Evolutionary conservation across 352 stramenopile genomes (phyloP), one percentile per base, ranked within the genome.

Genomic region (Phytophthora pluvialis): DNA sequence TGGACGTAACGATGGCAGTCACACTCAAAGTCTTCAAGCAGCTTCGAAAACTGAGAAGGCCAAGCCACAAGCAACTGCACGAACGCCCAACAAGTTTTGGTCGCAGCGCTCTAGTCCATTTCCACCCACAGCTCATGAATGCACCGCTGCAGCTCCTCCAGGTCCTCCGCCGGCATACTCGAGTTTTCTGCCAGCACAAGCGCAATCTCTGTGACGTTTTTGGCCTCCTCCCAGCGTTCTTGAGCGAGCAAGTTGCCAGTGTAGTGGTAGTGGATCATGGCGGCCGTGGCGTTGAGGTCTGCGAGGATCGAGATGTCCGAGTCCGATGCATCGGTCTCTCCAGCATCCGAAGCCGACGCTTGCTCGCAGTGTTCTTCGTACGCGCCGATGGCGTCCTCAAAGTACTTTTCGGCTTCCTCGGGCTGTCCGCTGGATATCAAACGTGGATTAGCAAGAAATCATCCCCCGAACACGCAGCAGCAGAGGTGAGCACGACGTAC

Each of bases 231-330:
- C 48, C 60, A 74, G 36, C 45, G 39, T 11, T 60, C 49, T 48
- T 67, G 67, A 26, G 61, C 49, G 6, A 71, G 54, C 25, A 74
- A 46, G 32, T 67, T 74, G 12, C 54, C 61, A 16, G 60, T 55
- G 50, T 71, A 74, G 50, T 74, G 67, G 33, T 74, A 74, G 44
- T 70, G 56, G 16, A 74, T 64, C 67, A 74, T 67, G 15, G 67
- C 54, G 25, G 50, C 61, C 18, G 67, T 64, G n/a, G 61, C 60
- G 43, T 74, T 74, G 13, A 74, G 51, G 18, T 74, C 50, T 16
- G 45, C 16, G 4, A 74, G 35, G 18, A 74, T 50, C 6, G 33
- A 54, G 18, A 67, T 28, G 10, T 74, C 60, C 4, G 21, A 42
- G 25, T 66, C 28, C 0, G 67, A 64, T 5, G 18, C 38, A 26